phyloP scores from a whole-genome alignment of 2,329 filamentous ascomycete species.

The Diaporthe eres region DNA sequence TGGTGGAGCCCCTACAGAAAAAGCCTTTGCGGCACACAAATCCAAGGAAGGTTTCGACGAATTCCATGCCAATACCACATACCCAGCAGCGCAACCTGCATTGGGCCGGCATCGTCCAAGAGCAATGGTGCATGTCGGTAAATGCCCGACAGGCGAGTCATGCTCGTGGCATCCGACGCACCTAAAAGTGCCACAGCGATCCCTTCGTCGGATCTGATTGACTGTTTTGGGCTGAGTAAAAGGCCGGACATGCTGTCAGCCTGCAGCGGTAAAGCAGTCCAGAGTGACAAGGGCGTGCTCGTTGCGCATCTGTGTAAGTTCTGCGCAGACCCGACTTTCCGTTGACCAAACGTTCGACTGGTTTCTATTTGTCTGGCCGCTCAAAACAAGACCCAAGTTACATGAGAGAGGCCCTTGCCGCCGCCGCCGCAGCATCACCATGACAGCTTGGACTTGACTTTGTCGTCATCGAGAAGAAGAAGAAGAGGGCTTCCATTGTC shows the following conservation, averaged over 20 bases:
- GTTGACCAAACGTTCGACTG: not conserved
- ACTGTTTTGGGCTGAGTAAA: not conserved
- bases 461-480: not conserved
- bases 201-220: slow-evolving; percentile 25
- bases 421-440: slow-evolving; percentile 12
- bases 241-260: slow-evolving; percentile 26
- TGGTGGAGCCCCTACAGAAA: not conserved
- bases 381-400: not conserved
- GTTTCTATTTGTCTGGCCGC: not conserved
- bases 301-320: not conserved
- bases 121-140: slow-evolving; percentile 5
- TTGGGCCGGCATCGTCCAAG: slow-evolving; percentile 9
- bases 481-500: slow-evolving; percentile 1
- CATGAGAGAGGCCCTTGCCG: not conserved
- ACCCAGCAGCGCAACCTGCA: not conserved
- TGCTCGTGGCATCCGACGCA: slow-evolving; percentile 25
- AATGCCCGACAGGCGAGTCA: slow-evolving; percentile 30
- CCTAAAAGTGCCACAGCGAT: slow-evolving; percentile 3
- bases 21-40: slow-evolving; percentile 10
- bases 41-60: slow-evolving; percentile 13
- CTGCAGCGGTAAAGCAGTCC: slow-evolving; percentile 9
- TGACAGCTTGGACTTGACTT: not conserved
- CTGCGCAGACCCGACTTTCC: not conserved
- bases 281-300: not conserved
- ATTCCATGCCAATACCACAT: slow-evolving; percentile 22